Percentiles rank a stretch among this genome's conserved stretches.
Evolutionary conservation across 2,329 filamentous ascomycete species (phyloP).

Genomic region (Colletotrichum horii): DNA sequence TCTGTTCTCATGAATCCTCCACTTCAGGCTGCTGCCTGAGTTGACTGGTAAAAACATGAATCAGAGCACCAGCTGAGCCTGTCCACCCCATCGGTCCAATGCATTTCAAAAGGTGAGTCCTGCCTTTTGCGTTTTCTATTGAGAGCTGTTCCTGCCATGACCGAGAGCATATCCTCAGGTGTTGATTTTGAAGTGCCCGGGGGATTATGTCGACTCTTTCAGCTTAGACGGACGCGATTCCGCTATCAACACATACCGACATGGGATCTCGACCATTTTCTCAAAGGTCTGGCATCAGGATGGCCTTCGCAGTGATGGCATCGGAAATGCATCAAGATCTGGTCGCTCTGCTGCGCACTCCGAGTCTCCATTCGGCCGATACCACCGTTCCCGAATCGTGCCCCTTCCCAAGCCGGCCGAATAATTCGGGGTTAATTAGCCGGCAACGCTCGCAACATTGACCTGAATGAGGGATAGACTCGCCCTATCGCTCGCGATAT

Average conservation of each 20-base stretch:
- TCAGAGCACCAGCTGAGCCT: background rate
- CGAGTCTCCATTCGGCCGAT: background rate
- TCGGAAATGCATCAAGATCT: background rate
- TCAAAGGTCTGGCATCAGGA: background rate
- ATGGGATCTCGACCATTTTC: background rate
- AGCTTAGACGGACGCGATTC: background rate
- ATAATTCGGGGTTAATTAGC: background rate
- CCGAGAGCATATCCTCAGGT: background rate
- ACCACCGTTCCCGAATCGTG: background rate
- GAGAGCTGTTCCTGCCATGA: background rate
- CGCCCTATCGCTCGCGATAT: background rate
- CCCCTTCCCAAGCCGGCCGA: background rate
- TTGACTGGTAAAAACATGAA: background rate
- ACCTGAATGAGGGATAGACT: background rate
- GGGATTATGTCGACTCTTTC: background rate
- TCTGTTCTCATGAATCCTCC: rapidly evolving
- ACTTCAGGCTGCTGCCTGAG: background rate
- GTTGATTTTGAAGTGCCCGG: background rate
- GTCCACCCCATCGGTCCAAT: background rate
- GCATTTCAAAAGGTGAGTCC: background rate
- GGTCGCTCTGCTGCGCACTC: background rate
- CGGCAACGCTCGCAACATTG: background rate
- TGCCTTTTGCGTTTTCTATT: background rate
- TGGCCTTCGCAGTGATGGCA: rapidly evolving
- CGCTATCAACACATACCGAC: background rate